phyloP scores from a whole-genome alignment of 768 basidiomycete species.

The Trametes villosa region DNA sequence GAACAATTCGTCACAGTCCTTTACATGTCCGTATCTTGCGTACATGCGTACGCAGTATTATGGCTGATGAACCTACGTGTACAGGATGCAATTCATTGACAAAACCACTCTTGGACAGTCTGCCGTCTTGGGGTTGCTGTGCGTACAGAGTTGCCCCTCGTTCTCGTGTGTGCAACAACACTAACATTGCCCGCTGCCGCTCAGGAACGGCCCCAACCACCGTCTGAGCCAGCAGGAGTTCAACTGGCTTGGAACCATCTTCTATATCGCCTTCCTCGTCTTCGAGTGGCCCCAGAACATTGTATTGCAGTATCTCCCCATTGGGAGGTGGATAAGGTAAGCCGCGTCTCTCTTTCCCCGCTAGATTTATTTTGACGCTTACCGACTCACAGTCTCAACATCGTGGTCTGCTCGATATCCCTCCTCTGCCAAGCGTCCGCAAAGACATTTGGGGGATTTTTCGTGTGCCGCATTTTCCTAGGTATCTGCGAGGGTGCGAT shows the following conservation, averaged over 20 bases:
- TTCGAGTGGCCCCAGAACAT: constrained; percentile 77
- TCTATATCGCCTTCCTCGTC: constrained; percentile 72
- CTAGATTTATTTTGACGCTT: neutral
- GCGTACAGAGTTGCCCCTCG: constrained; percentile 27
- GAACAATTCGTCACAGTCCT: constrained; percentile 20
- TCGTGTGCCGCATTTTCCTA: constrained; percentile 75
- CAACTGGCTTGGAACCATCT: constrained; percentile 79
- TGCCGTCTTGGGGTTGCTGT: constrained; percentile 74
- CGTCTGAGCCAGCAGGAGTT: constrained; percentile 67
- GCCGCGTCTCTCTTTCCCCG: neutral
- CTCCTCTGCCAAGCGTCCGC: constrained; percentile 66
- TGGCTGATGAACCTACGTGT: neutral
- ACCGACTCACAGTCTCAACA: constrained; percentile 56
- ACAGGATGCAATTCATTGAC: constrained; percentile 79
- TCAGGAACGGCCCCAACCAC: constrained; percentile 48
- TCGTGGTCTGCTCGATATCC: constrained; percentile 72
- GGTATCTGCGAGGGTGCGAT: constrained; percentile 83
- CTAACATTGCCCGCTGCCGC: neutral
- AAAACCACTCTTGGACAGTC: constrained; percentile 75
- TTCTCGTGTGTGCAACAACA: neutral
- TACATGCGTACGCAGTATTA: neutral
- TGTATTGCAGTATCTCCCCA: constrained; percentile 73
- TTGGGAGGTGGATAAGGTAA: constrained; percentile 86
- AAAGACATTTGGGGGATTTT: constrained; percentile 69
- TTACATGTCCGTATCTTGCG: constrained; percentile 20